phyloP scores from a whole-genome alignment of 495 filamentous ascomycete genomes.

The Lasiosphaeris hirsuta region DNA sequence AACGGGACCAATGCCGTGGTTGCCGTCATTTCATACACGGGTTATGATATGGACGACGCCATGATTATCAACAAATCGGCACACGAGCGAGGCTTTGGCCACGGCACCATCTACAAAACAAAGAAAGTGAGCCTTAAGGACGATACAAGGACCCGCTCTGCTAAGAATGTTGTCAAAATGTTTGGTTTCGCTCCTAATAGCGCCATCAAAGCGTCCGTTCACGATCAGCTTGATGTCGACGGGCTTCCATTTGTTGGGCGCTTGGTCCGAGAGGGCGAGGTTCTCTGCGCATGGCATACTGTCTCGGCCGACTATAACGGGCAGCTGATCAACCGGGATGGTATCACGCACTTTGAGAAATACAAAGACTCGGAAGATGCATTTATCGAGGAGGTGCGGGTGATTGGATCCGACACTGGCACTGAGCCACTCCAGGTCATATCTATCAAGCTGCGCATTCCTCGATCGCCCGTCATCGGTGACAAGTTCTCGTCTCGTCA shows the following conservation, averaged over 20 bases:
- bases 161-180: slow-evolving; percentile 61
- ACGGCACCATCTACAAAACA: slow-evolving; percentile 96
- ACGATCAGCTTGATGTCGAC: slow-evolving; percentile 73
- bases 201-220: slow-evolving; percentile 58
- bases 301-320: slow-evolving; percentile 73
- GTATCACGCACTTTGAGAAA: slow-evolving; percentile 74
- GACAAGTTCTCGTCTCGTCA: slow-evolving; percentile 99
- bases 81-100: slow-evolving; percentile 93
- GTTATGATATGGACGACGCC: slow-evolving; percentile 99
- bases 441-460: slow-evolving; percentile 88
- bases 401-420: slow-evolving; percentile 79
- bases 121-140: slow-evolving; percentile 83
- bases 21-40: slow-evolving; percentile 97
- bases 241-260: slow-evolving; percentile 79
- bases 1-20: slow-evolving; percentile 97
- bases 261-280: slow-evolving; percentile 71
- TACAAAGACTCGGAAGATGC: slow-evolving; percentile 88
- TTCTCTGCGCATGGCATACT: slow-evolving; percentile 85
- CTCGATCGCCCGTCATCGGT: slow-evolving; percentile 86
- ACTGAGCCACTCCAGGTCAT: slow-evolving; percentile 78
- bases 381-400: slow-evolving; percentile 87
- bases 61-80: slow-evolving; percentile 99
- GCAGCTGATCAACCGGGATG: slow-evolving; percentile 74
- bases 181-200: slow-evolving; percentile 82
- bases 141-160: slow-evolving; percentile 53